phyloP scores from a whole-genome alignment of 148 eudicot genomes.

The Chenopodium formosanum region DNA sequence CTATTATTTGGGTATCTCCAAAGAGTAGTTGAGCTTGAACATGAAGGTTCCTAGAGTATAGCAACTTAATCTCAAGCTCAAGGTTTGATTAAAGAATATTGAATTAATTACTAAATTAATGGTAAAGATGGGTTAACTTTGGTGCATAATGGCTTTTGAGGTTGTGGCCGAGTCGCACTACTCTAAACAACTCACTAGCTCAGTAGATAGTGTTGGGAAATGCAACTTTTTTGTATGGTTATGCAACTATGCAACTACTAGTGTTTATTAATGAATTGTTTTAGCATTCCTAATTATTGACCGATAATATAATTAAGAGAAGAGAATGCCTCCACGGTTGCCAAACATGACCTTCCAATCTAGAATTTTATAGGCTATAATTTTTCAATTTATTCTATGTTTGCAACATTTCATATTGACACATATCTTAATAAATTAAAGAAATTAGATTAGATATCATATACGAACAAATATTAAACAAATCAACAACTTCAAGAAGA shows the following conservation, averaged over 20 bases:
- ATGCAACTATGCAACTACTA: not conserved
- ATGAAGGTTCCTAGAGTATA: not conserved
- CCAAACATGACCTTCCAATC: not conserved
- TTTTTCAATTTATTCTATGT: too few relatives aligned
- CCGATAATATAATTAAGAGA: not conserved
- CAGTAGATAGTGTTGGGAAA: not conserved
- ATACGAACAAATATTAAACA: too few relatives aligned
- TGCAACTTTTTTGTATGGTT: not conserved
- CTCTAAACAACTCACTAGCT: not conserved
- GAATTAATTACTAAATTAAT: not conserved
- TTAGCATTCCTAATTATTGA: not conserved
- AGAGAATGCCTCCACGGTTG: not conserved
- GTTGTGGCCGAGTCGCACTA: constrained; percentile 13
- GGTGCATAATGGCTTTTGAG: constrained; percentile 17
- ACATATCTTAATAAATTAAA: too few relatives aligned
- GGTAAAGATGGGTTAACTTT: not conserved
- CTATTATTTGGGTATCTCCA: not conserved
- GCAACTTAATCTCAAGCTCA: not conserved
- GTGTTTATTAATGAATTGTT: not conserved
- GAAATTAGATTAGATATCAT: too few relatives aligned
- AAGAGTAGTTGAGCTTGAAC: not conserved
- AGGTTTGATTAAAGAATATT: not conserved
- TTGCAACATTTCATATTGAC: too few relatives aligned
- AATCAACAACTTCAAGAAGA: too few relatives aligned
- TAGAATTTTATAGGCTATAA: too few relatives aligned